Conservation (phyloP, 768 basidiomycete genomes). For the Leccinum arenicola region DNA sequence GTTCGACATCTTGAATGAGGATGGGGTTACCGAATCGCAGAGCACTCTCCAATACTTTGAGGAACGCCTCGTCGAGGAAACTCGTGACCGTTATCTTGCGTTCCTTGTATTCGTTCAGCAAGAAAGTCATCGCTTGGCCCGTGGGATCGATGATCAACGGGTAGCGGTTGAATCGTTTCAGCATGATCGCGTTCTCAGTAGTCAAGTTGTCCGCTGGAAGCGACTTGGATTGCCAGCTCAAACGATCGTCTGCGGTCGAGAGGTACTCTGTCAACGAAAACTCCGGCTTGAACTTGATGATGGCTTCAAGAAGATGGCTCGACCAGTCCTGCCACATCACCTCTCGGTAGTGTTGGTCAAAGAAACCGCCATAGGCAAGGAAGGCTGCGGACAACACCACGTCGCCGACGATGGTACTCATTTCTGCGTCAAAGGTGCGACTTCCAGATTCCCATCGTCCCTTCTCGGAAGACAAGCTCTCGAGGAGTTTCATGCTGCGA, state of each 20-base stretch:
- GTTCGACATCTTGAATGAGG: constrained; percentile 96
- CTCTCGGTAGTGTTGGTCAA: constrained; percentile 97
- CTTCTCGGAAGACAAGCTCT: constrained; percentile 92
- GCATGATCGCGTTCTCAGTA: constrained; percentile 99
- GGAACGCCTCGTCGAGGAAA: constrained; percentile 97
- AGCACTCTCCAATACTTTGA: constrained; percentile 98
- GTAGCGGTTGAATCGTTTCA: constrained; percentile 96
- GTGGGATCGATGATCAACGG: constrained; percentile 98
- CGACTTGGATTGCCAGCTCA: constrained; percentile 93
- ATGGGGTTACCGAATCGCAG: constrained; percentile 97
- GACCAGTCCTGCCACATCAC: constrained; percentile 97
- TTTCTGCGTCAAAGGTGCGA: constrained; percentile 93
- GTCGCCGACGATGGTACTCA: constrained; percentile 98
- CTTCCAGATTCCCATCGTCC: constrained; percentile 93
- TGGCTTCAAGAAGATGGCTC: constrained; percentile 82
- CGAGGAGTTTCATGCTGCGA: constrained; percentile 92
- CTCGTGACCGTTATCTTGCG: constrained; percentile 98
- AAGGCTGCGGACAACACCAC: constrained; percentile 94
- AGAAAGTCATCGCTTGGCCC: constrained; percentile 92
- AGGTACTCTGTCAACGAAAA: constrained; percentile 93
- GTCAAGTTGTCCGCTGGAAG: constrained; percentile 95
- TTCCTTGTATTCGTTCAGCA: constrained; percentile 92
- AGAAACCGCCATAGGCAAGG: constrained; percentile 96
- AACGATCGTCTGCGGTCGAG: constrained; percentile 93
- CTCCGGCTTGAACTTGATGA: constrained; percentile 88